Conservation (phyloP, 495 filamentous ascomycete species). For the Parathielavia appendiculata region DNA sequence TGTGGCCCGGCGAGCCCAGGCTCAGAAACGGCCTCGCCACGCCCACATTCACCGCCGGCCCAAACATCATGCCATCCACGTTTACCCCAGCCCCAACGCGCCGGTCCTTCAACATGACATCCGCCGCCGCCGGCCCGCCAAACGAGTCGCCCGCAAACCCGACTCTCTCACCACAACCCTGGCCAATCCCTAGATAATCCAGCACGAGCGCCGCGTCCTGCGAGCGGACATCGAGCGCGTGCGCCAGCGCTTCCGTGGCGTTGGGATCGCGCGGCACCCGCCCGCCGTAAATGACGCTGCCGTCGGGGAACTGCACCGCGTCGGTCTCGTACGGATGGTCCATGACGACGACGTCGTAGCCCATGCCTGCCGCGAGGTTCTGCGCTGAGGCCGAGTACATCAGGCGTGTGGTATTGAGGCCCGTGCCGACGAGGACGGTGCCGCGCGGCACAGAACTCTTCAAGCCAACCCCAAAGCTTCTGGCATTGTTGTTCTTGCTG, state of each 20-base stretch:
- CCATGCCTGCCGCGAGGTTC: constrained; percentile 5
- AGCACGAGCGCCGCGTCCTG: constrained; percentile 2
- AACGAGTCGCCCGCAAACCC: constrained; percentile 8
- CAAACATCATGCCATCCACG: constrained; percentile 10
- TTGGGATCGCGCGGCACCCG: neutral
- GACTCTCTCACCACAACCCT: neutral
- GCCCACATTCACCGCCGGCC: constrained; percentile 3
- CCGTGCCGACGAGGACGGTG: neutral
- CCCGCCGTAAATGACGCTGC: constrained; percentile 4
- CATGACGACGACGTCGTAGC: constrained; percentile 8
- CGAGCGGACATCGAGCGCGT: constrained; percentile 5
- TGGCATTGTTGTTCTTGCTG: no score
- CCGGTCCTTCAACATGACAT: neutral
- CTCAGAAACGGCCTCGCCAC: constrained; percentile 2
- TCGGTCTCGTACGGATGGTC: constrained; percentile 13
- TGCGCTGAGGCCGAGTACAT: constrained; percentile 3
- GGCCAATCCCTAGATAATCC: neutral
- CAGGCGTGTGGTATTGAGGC: constrained; percentile 5
- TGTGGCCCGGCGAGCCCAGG: neutral
- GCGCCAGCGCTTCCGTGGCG: neutral
- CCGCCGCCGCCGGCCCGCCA: neutral
- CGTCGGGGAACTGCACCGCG: constrained; percentile 12
- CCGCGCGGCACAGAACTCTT: no score
- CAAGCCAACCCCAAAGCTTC: no score
- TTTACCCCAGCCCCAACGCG: constrained; percentile 7